Base-by-base conservation (phyloP, 2,329 filamentous ascomycete species). In the Sarocladiaceae sp. region DNA sequence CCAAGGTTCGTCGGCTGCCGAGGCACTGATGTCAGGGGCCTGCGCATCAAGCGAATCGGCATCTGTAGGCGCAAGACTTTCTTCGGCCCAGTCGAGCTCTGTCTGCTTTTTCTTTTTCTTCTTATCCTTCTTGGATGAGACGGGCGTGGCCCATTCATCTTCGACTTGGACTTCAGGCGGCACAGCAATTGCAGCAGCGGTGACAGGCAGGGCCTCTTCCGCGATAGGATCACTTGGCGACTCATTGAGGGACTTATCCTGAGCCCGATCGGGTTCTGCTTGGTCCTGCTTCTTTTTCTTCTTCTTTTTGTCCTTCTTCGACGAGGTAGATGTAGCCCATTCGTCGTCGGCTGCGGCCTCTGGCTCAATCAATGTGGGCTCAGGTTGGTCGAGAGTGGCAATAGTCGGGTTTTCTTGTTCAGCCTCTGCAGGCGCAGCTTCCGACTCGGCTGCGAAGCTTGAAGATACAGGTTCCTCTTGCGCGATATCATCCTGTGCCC, bases 221-320 rank as follows among this genome's bases (percentile, higher is more conserved):
- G 6, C 3, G 18, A 17, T 4, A 40, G 35, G 6, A 6, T 20
- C 37, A 6, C 8, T 10, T 6, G 17, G 7, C 20, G 11, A 10
- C 8, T 20, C 37, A 23, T 40, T 20, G 8, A 22, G 37, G 5
- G 37, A 20, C 6, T 40, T 40, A 10, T 37, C 37, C 18, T 22
- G 15, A 40, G n/a, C 8, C 37, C 37, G 23, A 40, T 40, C 37
- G 8, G 23, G n/a, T n/a, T n/a, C n/a, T n/a, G n/a, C n/a, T n/a
- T n/a, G n/a, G n/a, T n/a, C n/a, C n/a, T n/a, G n/a, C 54, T 62
- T 61, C 55, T 66, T 67, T 59, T 63, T 67, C 48, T 64, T 65
- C 52, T 65, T 63, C 54, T 64, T 63, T 40, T 63, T 64, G 52
- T 56, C 59, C 52, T 64, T 67, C 52, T 63, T 64, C 28, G 57